Conservation (phyloP, 2,329 filamentous ascomycete species). For the Colletotrichum orbiculare region DNA sequence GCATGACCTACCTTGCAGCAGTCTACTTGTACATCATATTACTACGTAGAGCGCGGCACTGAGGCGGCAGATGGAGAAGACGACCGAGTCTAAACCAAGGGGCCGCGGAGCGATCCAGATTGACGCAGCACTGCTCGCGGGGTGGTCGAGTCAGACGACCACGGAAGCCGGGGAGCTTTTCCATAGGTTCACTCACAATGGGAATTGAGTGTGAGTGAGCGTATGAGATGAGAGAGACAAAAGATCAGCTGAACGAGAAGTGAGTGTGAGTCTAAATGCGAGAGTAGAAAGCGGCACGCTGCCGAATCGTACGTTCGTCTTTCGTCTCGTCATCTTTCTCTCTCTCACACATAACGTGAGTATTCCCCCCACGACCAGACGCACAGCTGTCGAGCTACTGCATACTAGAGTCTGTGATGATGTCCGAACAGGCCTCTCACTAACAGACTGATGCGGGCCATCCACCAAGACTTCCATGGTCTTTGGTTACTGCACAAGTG, state of each 20-base stretch:
- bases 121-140: slow-evolving; percentile 11
- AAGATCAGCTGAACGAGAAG: neutral
- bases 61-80: too few species aligned
- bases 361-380: too few species aligned
- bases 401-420: too few species aligned
- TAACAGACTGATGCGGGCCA: too few species aligned
- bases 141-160: slow-evolving; percentile 23
- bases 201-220: slow-evolving; percentile 3
- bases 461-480: too few species aligned
- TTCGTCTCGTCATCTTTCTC: slow-evolving; percentile 15
- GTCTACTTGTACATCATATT: too few species aligned
- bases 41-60: too few species aligned
- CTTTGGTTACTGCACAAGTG: too few species aligned
- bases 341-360: neutral
- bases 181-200: neutral
- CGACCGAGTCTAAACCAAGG: too few species aligned
- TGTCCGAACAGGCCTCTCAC: too few species aligned
- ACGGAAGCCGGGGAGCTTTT: slow-evolving; percentile 2
- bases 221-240: neutral
- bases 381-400: too few species aligned
- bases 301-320: slow-evolving; percentile 20
- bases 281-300: slow-evolving; percentile 23
- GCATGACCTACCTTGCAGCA: slow-evolving; percentile 27
- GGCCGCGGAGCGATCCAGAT: neutral
- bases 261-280: slow-evolving; percentile 1